A percentile compares a stretch with the other conserved stretches of the same genome.
Conservation (phyloP, 108 stramenopile species). For the Parmales sp. region DNA sequence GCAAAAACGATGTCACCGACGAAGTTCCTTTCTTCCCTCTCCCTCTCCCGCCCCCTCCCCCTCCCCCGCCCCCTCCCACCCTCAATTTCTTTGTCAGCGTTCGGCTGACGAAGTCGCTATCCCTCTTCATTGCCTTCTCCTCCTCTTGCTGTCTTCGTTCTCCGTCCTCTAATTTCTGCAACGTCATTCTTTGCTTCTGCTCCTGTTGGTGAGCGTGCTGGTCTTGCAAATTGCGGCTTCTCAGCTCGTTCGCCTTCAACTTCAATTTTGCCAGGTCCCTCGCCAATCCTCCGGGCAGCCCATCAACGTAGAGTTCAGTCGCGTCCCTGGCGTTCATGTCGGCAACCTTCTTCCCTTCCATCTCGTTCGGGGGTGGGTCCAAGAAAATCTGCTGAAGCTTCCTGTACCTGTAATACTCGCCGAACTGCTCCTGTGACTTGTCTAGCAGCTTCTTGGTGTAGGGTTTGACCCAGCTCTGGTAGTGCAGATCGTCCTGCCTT, state of each 20-base stretch:
- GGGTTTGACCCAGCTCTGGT: slow-evolving; percentile 5
- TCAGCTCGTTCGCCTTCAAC: not conserved
- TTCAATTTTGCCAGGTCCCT: slow-evolving; percentile 7
- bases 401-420: slow-evolving; percentile 11
- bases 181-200: not conserved
- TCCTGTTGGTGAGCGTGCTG: too few relatives aligned
- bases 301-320: not conserved
- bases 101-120: not conserved
- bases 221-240: too few relatives aligned
- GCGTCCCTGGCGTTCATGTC: not conserved
- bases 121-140: not conserved
- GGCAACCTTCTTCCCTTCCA: not conserved
- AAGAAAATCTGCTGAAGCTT: slow-evolving; percentile 5
- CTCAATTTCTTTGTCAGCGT: not conserved
- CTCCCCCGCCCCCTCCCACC: not conserved
- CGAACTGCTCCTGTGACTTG: not conserved
- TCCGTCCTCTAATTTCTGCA: not conserved
- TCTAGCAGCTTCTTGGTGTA: slow-evolving; percentile 1
- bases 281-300: not conserved
- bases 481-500: not conserved
- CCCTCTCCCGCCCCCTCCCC: not conserved
- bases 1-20: too few relatives aligned
- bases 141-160: not conserved
- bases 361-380: not conserved
- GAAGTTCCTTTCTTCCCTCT: not conserved